Evolutionary conservation across 176 grass and related monocot genomes (phyloP).

Genomic region (Ananas comosus): DNA sequence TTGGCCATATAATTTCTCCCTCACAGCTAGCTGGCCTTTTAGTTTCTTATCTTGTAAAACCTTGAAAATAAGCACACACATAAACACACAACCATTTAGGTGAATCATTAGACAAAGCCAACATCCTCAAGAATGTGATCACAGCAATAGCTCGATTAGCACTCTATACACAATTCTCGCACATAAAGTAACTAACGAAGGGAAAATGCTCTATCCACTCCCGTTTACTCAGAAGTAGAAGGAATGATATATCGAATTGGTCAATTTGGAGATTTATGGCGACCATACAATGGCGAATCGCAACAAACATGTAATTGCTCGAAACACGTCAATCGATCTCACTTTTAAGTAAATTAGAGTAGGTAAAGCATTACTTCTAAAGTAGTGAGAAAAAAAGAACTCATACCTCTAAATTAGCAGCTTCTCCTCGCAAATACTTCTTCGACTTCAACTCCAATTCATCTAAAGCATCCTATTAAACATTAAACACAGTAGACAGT

Average conservation of each 20-base stretch:
- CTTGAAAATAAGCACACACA: constrained; percentile 16
- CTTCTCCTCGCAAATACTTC: constrained; percentile 62
- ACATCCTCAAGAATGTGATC: background rate
- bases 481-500: background rate
- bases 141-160: background rate
- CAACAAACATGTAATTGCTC: no score
- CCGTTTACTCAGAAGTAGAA: no score
- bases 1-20: constrained; percentile 61
- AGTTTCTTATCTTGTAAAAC: constrained; percentile 66
- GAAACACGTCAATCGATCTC: no score
- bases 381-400: background rate
- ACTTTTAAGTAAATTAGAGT: no score
- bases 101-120: constrained; percentile 8
- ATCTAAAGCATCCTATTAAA: constrained; percentile 28
- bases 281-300: no score
- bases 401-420: constrained; percentile 49
- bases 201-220: background rate
- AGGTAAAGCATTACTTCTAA: no score
- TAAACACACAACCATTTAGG: background rate
- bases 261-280: no score
- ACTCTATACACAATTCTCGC: background rate
- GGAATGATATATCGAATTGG: no score
- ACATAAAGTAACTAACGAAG: background rate
- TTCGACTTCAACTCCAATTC: constrained; percentile 52
- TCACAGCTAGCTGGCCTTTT: constrained; percentile 54